Base-by-base conservation (phyloP, 495 filamentous ascomycete species). In the Neurospora africana region DNA sequence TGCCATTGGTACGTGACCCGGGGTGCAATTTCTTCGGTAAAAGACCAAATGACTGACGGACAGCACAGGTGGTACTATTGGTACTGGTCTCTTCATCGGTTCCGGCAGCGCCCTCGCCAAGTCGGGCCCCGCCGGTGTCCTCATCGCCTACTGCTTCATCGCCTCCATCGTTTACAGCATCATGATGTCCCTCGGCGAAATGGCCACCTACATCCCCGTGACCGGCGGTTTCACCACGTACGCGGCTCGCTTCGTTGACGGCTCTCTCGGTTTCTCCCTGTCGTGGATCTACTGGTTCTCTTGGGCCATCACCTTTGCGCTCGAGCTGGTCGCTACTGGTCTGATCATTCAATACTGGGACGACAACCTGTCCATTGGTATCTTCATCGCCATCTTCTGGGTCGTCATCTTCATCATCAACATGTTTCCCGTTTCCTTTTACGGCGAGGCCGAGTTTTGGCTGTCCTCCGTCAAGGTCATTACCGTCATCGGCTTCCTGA, bases 301-400 rank as follows among this genome's bases (percentile, higher is more conserved):
- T 58, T 84, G 82, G 82, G 79, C 84, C 23, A 89, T 90, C 43
- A 93, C 91, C 0, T 89, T 90, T 73, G 91, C 90, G 38, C 84
- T 92, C n/a, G 91, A 93, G 74, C 86, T 94, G 21, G 90, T 89
- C 4, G 91, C 91, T 3, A 90, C 92, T 3, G 87, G 90, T 9
- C 78, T 93, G 69, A 89, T 94, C 71, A 91, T 94, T 43, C 87
- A 91, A 71, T 94, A 88, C 77, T 95, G 92, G 92, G 82, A 91
- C 41, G 74, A 79, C 17, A 79, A 80, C 37, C 76, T 84, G 37
- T 83, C 79, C 73, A 84, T 87, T 68, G 90, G 89, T 35, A 91
- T 90, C 69, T 91, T 91, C 77, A 93, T 94, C 77, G 85, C 88
- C n/a, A 80, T 96, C 70, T 90, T 93, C 80, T 91, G 91, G 84